Evolutionary conservation across 305 asterid species (phyloP).

Genomic region (Lippia alba): DNA sequence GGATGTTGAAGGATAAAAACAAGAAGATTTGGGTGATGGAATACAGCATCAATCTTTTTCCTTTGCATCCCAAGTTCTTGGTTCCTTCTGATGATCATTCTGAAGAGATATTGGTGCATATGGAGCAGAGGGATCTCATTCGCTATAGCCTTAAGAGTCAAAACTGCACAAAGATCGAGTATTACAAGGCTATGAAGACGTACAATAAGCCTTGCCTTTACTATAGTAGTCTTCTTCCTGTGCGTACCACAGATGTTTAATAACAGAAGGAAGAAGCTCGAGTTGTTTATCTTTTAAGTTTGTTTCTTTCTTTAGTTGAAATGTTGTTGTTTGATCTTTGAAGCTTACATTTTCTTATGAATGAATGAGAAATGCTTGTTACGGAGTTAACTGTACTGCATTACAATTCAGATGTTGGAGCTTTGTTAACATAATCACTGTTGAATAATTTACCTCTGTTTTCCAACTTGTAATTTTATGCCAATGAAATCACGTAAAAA

Average conservation of each 20-base stretch:
- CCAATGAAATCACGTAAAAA: no score
- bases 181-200: conserved; percentile 44
- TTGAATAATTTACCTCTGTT: no score
- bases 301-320: neutral
- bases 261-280: neutral
- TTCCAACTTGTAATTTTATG: no score
- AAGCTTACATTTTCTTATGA: no score
- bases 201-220: conserved; percentile 52
- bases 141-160: conserved; percentile 37
- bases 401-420: no score
- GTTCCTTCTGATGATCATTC: conserved; percentile 44
- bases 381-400: no score
- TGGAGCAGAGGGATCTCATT: conserved; percentile 48
- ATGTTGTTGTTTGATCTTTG: no score
- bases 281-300: neutral
- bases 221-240: conserved; percentile 45
- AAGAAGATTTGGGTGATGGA: conserved; percentile 44
- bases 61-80: conserved; percentile 42
- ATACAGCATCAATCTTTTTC: conserved; percentile 37
- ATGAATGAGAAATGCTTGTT: no score
- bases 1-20: conserved; percentile 46
- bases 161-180: conserved; percentile 34
- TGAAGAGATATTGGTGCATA: conserved; percentile 47
- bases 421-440: no score
- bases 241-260: conserved; percentile 6